These are phyloP conservation scores for Hirschioporus abietinus DNA, from an alignment of 768 basidiomycete species.

Conservation along the genomic window DNA sequence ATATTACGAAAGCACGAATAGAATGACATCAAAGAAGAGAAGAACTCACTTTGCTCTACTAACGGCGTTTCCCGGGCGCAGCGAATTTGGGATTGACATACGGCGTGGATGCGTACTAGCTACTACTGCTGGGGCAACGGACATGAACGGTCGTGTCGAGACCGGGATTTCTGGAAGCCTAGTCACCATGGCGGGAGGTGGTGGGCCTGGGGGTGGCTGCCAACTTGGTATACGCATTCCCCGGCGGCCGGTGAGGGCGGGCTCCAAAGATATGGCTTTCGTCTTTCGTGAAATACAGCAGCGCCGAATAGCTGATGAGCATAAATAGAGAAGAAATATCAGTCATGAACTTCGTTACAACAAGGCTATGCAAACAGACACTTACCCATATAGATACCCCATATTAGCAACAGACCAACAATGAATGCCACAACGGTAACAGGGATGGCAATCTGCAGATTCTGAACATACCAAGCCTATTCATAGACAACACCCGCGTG, in stretches of 20 bases:
- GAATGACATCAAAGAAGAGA: too few relatives aligned
- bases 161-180: background rate
- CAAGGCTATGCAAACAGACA: conserved; percentile 9
- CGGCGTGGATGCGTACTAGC: background rate
- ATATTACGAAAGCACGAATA: background rate
- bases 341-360: background rate
- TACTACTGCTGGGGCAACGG: background rate
- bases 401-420: conserved; percentile 53
- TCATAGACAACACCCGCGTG: background rate
- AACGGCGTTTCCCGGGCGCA: background rate
- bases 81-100: background rate
- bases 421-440: conserved; percentile 69
- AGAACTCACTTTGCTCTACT: background rate
- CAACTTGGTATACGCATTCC: conserved; percentile 1
- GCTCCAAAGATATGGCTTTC: background rate
- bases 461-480: conserved; percentile 70
- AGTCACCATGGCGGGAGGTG: background rate
- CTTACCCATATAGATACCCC: conserved; percentile 40
- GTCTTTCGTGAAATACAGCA: background rate
- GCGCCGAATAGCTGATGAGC: background rate
- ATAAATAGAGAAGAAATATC: background rate
- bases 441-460: conserved; percentile 76
- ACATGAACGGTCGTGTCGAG: background rate
- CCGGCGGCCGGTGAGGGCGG: background rate
- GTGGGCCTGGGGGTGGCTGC: background rate